These are phyloP conservation scores for Cokeromyces recurvatus DNA, from an alignment of 371 early-diverging fungal genomes.

Conservation along the genomic window DNA sequence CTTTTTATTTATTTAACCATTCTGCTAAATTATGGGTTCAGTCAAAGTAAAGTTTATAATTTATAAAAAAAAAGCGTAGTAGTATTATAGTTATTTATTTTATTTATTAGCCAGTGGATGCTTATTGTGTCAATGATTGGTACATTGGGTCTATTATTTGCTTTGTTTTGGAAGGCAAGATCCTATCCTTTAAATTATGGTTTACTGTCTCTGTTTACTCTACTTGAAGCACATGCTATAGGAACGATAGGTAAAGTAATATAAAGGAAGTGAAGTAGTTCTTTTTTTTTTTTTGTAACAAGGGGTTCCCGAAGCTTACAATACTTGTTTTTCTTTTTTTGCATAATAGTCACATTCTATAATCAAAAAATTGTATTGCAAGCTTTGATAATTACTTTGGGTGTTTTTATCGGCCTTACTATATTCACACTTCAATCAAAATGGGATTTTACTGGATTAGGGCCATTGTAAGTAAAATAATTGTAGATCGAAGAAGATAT, in stretches of 20 bases:
- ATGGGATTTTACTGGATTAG: slow-evolving; percentile 69
- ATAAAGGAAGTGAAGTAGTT: too few relatives aligned
- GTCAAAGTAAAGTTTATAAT: slow-evolving; percentile 38
- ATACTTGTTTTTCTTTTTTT: neutral
- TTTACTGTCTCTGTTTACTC: slow-evolving; percentile 63
- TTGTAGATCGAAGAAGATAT: too few relatives aligned
- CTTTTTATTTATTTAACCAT: slow-evolving; percentile 55
- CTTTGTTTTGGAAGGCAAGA: slow-evolving; percentile 57
- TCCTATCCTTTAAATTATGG: slow-evolving; percentile 62
- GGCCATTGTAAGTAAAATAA: slow-evolving; percentile 43
- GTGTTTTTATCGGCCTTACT: slow-evolving; percentile 69
- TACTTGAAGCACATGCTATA: slow-evolving; percentile 61
- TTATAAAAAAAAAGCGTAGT: neutral
- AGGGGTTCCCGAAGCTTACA: slow-evolving; percentile 12
- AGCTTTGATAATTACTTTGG: slow-evolving; percentile 69
- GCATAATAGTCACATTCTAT: slow-evolving; percentile 49
- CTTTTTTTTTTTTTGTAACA: slow-evolving; percentile 3
- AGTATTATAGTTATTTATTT: neutral
- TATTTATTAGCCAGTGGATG: slow-evolving; percentile 32
- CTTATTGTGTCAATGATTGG: slow-evolving; percentile 37
- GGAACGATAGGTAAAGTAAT: slow-evolving; percentile 57
- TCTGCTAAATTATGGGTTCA: slow-evolving; percentile 51
- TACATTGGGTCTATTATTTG: slow-evolving; percentile 50
- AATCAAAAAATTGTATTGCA: slow-evolving; percentile 60
- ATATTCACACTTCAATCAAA: slow-evolving; percentile 73